Evolutionary conservation across 1,284 basidiomycete species (phyloP), one percentile per base, ranked within the genome.

Genomic region (Cryptococcus sp.): DNA sequence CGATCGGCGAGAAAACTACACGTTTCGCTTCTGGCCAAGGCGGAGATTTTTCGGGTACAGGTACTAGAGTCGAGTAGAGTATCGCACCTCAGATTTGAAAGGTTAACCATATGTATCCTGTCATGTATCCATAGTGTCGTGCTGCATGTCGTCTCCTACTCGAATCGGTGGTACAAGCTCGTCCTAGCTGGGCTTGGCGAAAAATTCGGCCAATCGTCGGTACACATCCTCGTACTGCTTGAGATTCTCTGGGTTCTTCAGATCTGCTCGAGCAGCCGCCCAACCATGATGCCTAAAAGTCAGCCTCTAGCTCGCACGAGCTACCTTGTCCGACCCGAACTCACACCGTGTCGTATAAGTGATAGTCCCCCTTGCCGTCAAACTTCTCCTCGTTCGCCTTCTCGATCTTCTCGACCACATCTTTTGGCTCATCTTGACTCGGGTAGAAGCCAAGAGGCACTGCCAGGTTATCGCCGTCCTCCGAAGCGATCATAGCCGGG

Each of bases 221-320:
- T 85, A 85, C 26, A 85, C 76, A 53, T 84, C 82, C 62, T 83
- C 79, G 63, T 72, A 85, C 76, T 82, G 79, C 68, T 80, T 80
- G 59, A 77, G 77, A 71, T 84, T 85, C 53, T 82, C 80, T 28
- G 76, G 65, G 50, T 85, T 76, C 38, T 79, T 76, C 43, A 86
- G 74, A 62, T 86, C 73, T 1, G 79, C 84, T 42, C 84, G 78
- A 3, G 84, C 84, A 7, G 82, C 83, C 4, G 83, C 84, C 78
- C 82, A 85, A 34, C 83, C 84, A 63, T 85, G 84, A 71, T 81
- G 80, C 67, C 80, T 82, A 50, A 1, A 45, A 38, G 7, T 26
- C 11, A 19, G n/a, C 24, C 31, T 53, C 2, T 45, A 21, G 9
- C 9, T 31, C 14, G 28, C 28, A 31, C 28, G 28, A 14, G 28